Evolutionary conservation across 176 grass and related monocot genomes (phyloP).

Genomic region (Lolium perenne): DNA sequence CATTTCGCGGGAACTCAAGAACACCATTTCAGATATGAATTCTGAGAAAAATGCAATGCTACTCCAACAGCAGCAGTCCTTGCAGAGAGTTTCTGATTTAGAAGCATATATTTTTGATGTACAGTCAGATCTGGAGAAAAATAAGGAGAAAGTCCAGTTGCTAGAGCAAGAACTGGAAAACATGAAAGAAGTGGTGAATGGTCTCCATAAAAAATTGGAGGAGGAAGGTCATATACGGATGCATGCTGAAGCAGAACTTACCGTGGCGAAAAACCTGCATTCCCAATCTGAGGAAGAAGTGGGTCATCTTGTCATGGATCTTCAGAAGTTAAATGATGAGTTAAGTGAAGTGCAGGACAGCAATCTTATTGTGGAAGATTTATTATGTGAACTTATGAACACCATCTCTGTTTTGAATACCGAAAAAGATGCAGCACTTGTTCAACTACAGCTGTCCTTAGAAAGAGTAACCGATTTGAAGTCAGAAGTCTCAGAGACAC

Average conservation of each 20-base stretch:
- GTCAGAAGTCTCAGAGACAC: conserved; percentile 36
- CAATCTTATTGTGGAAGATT: conserved; percentile 25
- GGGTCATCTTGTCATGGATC: conserved; percentile 18
- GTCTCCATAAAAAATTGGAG: conserved; percentile 39
- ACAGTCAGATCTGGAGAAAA: conserved; percentile 45
- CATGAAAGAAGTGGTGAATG: conserved; percentile 34
- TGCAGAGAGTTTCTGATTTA: conserved; percentile 35
- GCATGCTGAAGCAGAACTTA: conserved; percentile 25
- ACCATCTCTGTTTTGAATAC: conserved; percentile 40
- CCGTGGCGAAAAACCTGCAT: conserved; percentile 21
- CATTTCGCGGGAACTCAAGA: conserved; percentile 23
- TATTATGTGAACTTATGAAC: conserved; percentile 36
- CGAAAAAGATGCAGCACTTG: conserved; percentile 47
- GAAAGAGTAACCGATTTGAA: conserved; percentile 29
- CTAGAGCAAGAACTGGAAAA: conserved; percentile 40
- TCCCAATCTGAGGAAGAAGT: conserved; percentile 34
- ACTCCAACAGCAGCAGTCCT: conserved; percentile 41
- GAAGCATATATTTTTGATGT: conserved; percentile 21
- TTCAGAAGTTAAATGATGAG: conserved; percentile 37
- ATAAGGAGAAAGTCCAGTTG: conserved; percentile 41
- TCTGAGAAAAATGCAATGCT: conserved; percentile 28
- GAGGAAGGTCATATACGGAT: conserved; percentile 40
- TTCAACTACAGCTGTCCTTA: conserved; percentile 40
- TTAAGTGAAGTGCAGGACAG: conserved; percentile 34
- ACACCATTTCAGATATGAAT: conserved; percentile 34